phyloP scores from a whole-genome alignment of 768 basidiomycete species.

The Kwoniella dejecticola region DNA sequence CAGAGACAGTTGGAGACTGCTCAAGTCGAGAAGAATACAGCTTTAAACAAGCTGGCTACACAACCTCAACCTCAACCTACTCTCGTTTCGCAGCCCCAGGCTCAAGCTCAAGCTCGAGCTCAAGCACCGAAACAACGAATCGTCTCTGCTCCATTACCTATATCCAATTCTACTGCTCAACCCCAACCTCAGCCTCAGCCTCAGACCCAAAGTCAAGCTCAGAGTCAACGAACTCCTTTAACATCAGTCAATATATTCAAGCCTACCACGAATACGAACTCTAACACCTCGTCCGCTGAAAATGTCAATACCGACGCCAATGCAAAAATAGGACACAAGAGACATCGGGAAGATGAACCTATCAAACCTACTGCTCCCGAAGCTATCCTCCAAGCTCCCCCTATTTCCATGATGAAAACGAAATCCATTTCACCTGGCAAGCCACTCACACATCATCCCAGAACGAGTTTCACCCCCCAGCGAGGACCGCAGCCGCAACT shows the following conservation, averaged over 20 bases:
- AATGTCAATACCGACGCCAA: no score
- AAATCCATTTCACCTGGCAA: neutral
- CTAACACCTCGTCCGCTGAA: neutral
- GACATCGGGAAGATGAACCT: slow-evolving; percentile 7
- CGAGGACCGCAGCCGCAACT: neutral
- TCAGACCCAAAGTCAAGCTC: no score
- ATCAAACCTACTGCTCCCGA: neutral
- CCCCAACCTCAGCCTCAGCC: neutral
- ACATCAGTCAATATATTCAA: slow-evolving; percentile 10
- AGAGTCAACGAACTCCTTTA: slow-evolving; percentile 3
- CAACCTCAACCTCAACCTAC: no score
- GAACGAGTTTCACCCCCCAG: slow-evolving; percentile 23
- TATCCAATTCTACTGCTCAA: no score
- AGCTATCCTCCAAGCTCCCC: neutral
- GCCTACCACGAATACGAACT: neutral
- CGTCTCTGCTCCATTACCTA: neutral
- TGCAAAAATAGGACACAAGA: neutral
- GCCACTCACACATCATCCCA: slow-evolving; percentile 7
- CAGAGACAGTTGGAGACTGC: slow-evolving; percentile 31
- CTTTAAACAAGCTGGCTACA: slow-evolving; percentile 24
- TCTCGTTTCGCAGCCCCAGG: neutral
- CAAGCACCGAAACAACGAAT: neutral
- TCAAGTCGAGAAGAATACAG: slow-evolving; percentile 37
- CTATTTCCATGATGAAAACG: neutral
- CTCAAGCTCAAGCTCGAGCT: neutral